Base-by-base conservation (phyloP, 352 stramenopile genomes). In the Elongisporangium prolatum region DNA sequence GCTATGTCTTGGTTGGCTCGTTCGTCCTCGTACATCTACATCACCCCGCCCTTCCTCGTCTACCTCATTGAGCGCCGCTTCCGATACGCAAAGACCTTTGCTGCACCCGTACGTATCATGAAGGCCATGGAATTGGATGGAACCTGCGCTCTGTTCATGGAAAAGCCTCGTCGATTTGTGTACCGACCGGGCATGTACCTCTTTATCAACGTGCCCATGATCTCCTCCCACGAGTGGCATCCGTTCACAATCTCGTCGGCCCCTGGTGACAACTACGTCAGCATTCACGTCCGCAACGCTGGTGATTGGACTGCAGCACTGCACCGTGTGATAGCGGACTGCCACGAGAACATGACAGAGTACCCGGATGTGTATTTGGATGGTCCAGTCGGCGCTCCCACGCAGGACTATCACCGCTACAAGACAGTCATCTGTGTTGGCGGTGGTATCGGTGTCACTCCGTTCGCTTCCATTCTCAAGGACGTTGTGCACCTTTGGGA, bases 181-280 rank as follows among this genome's bases (percentile, higher is more conserved):
- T 91, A 88, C 67, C 72, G 72, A 7, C 84, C 84, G 1, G 84
- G 84, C 18, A 91, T 93, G 84, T 97, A 97, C 67, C 71, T 91
- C 54, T 97, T 94, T 57, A 71, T 97, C 52, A 93, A 96, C 61
- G 75, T 89, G 22, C 88, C 88, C 13, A 24, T 77, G 8, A 84
- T 97, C 51, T 95, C 85, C 21, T 61, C 64, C 5, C 71, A 87
- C 28, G 81, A 97, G 72, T 97, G 89, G 89, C 91, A 97, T 55
- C 89, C 91, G 50, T 97, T 97, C 71, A 97, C 86, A 11, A 88
- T 97, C 56, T 95, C 88, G 24, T 95, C 84, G 14, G 86, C 87
- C 38, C 89, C 89, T 20, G 68, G 67, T 0, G 86, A 96, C 71
- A 87, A 91, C 52, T 91, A 90, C 54, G 65, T 93, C 40, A 89